These are phyloP conservation scores for Rhytidhysteron rufulum DNA, from an alignment of 2,329 filamentous ascomycete genomes.

Conservation along the genomic window DNA sequence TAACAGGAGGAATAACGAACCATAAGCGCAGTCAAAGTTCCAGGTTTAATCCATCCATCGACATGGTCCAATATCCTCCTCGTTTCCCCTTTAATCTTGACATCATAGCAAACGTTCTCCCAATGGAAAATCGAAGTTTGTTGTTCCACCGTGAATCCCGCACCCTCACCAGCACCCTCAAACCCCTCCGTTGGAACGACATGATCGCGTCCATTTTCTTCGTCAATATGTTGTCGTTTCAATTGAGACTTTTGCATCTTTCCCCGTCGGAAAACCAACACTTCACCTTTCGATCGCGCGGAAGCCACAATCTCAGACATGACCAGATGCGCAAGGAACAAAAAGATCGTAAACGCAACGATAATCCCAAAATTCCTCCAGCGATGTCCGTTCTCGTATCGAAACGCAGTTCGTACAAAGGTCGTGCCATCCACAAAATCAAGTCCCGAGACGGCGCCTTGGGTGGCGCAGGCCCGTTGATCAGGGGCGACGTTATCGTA, in stretches of 20 bases:
- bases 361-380: slow-evolving; percentile 68
- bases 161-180: too few species aligned
- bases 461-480: slow-evolving; percentile 34
- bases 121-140: slow-evolving; percentile 41
- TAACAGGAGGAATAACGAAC: too few species aligned
- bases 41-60: slow-evolving; percentile 54
- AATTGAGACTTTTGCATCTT: too few species aligned
- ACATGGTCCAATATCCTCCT: slow-evolving; percentile 54
- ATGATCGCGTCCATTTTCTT: too few species aligned
- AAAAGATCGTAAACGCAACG: slow-evolving; percentile 60
- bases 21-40: slow-evolving; percentile 42
- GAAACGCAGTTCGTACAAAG: slow-evolving; percentile 27
- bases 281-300: slow-evolving; percentile 61
- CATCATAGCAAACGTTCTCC: slow-evolving; percentile 31
- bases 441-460: slow-evolving; percentile 38
- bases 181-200: too few species aligned
- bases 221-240: too few species aligned
- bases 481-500: slow-evolving; percentile 26
- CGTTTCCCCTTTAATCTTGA: slow-evolving; percentile 39
- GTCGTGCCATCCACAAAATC: slow-evolving; percentile 37
- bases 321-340: slow-evolving; percentile 61
- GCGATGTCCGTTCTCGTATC: slow-evolving; percentile 40
- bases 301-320: slow-evolving; percentile 63
- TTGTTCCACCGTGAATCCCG: too few species aligned
- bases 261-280: slow-evolving; percentile 59